A percentile compares a stretch with the other conserved stretches of the same genome.
Conservation (phyloP, 129 eudicot genomes). For the Artemisia tridentata region DNA sequence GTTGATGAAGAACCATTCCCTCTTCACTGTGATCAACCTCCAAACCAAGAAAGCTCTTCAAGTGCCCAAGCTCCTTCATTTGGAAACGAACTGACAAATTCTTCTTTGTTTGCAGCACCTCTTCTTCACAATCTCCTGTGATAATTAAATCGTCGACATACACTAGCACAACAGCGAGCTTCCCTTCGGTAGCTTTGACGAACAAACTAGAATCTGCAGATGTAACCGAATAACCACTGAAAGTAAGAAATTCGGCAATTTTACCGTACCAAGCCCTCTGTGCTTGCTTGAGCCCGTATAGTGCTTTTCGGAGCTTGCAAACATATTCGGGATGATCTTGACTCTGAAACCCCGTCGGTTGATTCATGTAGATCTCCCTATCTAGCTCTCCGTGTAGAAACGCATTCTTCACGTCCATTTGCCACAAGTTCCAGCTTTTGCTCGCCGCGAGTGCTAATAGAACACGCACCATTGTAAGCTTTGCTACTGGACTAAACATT, state of each 20-base stretch:
- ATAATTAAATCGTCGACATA: neutral
- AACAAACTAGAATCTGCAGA: conserved; percentile 2
- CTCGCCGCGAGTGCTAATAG: neutral
- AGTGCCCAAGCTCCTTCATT: neutral
- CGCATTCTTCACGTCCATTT: conserved; percentile 12
- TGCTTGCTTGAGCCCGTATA: neutral
- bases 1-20: neutral
- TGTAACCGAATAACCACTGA: neutral
- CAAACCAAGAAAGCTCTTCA: neutral
- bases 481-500: neutral
- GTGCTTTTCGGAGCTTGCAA: neutral
- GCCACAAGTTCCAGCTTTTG: conserved; percentile 5
- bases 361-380: neutral
- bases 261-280: neutral
- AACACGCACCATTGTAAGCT: neutral
- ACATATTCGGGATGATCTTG: neutral
- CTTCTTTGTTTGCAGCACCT: neutral
- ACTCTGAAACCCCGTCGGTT: neutral
- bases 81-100: conserved; percentile 6
- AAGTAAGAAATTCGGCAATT: neutral
- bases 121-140: neutral
- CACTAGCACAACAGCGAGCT: neutral
- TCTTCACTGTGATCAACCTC: neutral
- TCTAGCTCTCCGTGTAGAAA: conserved; percentile 1
- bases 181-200: neutral